phyloP scores from a whole-genome alignment of 1,139 yeast genomes.

The Pichia terricola region DNA sequence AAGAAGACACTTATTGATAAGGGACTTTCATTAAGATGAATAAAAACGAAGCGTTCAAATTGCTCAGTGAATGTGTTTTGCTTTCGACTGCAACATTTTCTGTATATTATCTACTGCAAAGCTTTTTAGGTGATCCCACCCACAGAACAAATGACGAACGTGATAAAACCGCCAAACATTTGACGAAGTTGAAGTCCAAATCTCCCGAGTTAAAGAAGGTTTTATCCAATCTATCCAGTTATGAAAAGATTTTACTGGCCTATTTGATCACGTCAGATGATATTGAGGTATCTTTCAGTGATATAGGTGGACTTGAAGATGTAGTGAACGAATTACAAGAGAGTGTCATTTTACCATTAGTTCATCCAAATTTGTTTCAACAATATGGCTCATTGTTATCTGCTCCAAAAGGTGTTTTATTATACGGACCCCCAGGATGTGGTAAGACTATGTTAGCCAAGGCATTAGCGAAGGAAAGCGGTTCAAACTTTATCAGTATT shows the following conservation, averaged over 20 bases:
- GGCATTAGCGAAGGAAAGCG: conserved; percentile 87
- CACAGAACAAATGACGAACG: conserved; percentile 12
- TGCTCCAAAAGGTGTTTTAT: conserved; percentile 89
- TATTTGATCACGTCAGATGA: conserved; percentile 83
- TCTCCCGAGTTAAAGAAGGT: conserved; percentile 11
- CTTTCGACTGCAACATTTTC: conserved; percentile 14
- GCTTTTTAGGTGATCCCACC: conserved; percentile 13
- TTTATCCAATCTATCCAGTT: conserved; percentile 27
- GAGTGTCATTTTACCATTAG: conserved; percentile 79
- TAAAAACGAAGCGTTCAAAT: conserved; percentile 11
- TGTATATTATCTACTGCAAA: conserved; percentile 10
- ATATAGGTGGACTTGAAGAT: conserved; percentile 80
- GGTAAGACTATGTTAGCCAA: conserved; percentile 97
- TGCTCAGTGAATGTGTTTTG: conserved; percentile 14
- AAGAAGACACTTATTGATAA: too few relatives aligned
- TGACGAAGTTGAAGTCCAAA: conserved; percentile 6
- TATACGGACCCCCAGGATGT: conserved; percentile 97
- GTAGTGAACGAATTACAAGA: conserved; percentile 81
- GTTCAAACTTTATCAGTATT: conserved; percentile 84
- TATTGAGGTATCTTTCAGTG: conserved; percentile 61
- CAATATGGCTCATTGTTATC: conserved; percentile 59
- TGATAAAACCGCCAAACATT: conserved; percentile 12
- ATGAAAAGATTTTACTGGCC: conserved; percentile 66
- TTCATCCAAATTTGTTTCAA: conserved; percentile 57
- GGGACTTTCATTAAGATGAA: conserved; percentile 6